phyloP scores from a whole-genome alignment of 129 eudicot species.

The Chrysanthemum makinoi region DNA sequence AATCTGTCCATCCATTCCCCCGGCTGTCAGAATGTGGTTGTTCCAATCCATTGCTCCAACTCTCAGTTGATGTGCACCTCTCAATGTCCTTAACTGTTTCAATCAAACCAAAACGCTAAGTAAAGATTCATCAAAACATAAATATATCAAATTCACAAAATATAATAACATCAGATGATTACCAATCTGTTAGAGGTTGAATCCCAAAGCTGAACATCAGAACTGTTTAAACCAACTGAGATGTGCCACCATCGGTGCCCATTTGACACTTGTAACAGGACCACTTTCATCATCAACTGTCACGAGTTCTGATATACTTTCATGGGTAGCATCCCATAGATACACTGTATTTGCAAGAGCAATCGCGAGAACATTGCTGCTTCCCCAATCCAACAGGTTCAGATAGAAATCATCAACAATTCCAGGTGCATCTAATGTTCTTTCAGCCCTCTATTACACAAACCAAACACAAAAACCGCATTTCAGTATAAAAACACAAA shows the following conservation, averaged over 20 bases:
- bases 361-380: conserved; percentile 77
- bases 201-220: conserved; percentile 93
- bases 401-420: conserved; percentile 75
- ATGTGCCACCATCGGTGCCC: conserved; percentile 93
- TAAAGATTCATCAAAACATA: neutral
- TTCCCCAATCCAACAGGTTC: conserved; percentile 87
- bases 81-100: conserved; percentile 68
- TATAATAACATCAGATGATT: neutral
- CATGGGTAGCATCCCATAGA: conserved; percentile 80
- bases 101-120: neutral
- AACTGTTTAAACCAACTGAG: conserved; percentile 65
- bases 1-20: conserved; percentile 84
- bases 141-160: neutral
- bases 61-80: conserved; percentile 64
- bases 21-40: conserved; percentile 71
- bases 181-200: conserved; percentile 63
- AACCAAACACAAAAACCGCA: conserved; percentile 10
- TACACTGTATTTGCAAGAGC: conserved; percentile 78
- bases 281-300: conserved; percentile 74
- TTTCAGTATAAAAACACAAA: neutral
- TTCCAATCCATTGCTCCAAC: conserved; percentile 89
- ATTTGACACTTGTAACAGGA: conserved; percentile 81
- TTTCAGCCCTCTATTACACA: conserved; percentile 57
- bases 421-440: conserved; percentile 85
- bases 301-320: conserved; percentile 65